A percentile compares a stretch with the other conserved stretches of the same genome.
Evolutionary conservation across 768 basidiomycete genomes (phyloP).

Genomic region (Mycena rosella): DNA sequence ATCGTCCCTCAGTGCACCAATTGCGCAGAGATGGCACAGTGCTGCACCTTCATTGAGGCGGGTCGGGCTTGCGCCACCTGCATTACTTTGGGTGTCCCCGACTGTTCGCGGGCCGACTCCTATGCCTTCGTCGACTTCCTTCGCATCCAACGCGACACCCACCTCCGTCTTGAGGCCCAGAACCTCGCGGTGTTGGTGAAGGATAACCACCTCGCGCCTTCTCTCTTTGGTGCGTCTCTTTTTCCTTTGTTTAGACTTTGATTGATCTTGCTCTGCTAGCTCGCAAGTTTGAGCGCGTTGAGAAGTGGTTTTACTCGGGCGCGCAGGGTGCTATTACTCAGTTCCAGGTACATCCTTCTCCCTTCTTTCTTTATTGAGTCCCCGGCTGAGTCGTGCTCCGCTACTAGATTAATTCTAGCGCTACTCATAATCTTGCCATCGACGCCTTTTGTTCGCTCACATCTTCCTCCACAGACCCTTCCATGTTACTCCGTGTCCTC

Average conservation of each 20-base stretch:
- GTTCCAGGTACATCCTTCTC: not conserved
- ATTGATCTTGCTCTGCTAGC: not conserved
- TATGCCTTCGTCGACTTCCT: not conserved
- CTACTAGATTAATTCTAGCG: not conserved
- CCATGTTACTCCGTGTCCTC: not conserved
- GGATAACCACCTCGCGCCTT: not conserved
- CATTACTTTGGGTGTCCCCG: constrained; percentile 1
- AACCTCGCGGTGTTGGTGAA: not conserved
- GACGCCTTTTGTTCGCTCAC: not conserved
- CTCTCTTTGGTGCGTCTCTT: not conserved
- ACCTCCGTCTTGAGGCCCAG: too few relatives aligned
- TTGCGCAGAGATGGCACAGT: constrained; percentile 5
- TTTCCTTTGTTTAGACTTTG: not conserved
- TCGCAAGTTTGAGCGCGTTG: not conserved
- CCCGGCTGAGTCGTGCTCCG: not conserved
- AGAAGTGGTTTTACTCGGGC: not conserved
- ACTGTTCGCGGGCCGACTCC: constrained; percentile 1
- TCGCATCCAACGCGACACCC: not conserved
- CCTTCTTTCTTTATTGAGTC: not conserved
- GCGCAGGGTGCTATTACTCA: constrained; percentile 17
- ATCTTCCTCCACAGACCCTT: not conserved
- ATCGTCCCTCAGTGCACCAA: not conserved
- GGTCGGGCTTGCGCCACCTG: constrained; percentile 9
- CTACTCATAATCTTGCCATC: not conserved
- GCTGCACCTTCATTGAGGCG: not conserved